Evolutionary conservation across 2,329 filamentous ascomycete species (phyloP), one percentile per base, ranked within the genome.

Genomic region (Trichoderma harzianum): DNA sequence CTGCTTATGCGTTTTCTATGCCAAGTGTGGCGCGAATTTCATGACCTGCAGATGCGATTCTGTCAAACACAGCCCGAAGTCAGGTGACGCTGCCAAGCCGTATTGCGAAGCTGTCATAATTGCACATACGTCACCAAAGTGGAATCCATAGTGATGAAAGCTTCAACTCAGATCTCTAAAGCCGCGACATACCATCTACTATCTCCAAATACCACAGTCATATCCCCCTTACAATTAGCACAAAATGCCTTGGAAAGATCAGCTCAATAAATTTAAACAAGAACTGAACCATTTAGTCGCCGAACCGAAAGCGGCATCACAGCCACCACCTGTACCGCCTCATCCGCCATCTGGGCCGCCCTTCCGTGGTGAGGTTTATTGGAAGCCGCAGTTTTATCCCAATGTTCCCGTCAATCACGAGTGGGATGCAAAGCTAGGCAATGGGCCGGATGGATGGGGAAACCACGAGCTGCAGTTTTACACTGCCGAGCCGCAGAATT

Each of bases 391-490:
- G 8, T 88, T 89, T 75, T 78, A 81, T 32, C 82, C 85, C 0
- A 78, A 82, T 16, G 80, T 82, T 3, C 83, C 86, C 0, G 81
- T 90, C 3, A 82, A 81, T 0, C 78, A 81, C 3, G 84, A 89
- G 73, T 90, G 89, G 81, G 80, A 86, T 5, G 84, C 86, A 34
- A 87, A 89, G 77, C 81, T 86, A 61, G 84, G 85, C 32, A 85
- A 85, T 39, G 88, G 88, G 32, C 84, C 83, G n/a, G 84, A 88
- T 76, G 88, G 88, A 47, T 90, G 88, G 88, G 88, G 88, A 26
- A 90, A 90, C 76, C 85, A 88, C 73, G 88, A 90, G 80, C 80
- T 87, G 63, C 84, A 90, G 78, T 85, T 87, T 79, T 90, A 90
- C 77, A 86, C 86, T 7, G 79, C 83, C 39, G 78, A 80, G 12